phyloP scores from a whole-genome alignment of 1,139 yeast species.

The Scheffersomyces quercinus region DNA sequence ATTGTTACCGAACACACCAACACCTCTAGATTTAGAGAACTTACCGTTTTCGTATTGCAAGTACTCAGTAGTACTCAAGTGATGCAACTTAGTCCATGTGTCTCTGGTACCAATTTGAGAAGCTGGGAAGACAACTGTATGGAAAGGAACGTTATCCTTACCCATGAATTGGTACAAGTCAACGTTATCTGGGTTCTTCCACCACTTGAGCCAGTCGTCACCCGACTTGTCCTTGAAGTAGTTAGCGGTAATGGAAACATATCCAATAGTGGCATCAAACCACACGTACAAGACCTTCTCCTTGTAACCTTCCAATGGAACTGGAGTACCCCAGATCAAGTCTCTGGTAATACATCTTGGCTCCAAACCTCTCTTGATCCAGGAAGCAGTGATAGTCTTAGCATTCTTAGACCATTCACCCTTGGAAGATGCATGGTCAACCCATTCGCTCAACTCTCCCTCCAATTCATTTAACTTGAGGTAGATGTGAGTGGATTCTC shows the following conservation, averaged over 20 bases:
- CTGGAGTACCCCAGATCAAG: conserved; percentile 97
- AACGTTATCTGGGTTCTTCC: conserved; percentile 88
- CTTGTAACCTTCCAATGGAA: conserved; percentile 78
- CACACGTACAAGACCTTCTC: conserved; percentile 94
- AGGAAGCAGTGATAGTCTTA: conserved; percentile 79
- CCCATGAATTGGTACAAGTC: conserved; percentile 97
- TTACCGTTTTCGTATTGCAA: conserved; percentile 97
- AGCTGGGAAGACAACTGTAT: conserved; percentile 95
- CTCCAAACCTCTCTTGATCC: conserved; percentile 91
- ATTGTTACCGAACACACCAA: conserved; percentile 97
- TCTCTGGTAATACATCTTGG: conserved; percentile 98
- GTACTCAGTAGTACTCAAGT: conserved; percentile 91
- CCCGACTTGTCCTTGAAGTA: conserved; percentile 56
- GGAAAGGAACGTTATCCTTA: conserved; percentile 98
- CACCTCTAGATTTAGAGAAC: conserved; percentile 92
- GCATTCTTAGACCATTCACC: conserved; percentile 95
- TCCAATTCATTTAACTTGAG: conserved; percentile 82
- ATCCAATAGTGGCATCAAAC: conserved; percentile 98
- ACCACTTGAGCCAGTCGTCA: conserved; percentile 77
- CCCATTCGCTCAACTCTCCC: conserved; percentile 72
- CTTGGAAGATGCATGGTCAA: conserved; percentile 58
- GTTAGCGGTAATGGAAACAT: conserved; percentile 92
- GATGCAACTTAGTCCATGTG: conserved; percentile 88
- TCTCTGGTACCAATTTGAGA: conserved; percentile 86
- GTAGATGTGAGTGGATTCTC: conserved; percentile 83